Base-by-base conservation (phyloP, 768 basidiomycete species). In the Macrolepiota dolichaula region DNA sequence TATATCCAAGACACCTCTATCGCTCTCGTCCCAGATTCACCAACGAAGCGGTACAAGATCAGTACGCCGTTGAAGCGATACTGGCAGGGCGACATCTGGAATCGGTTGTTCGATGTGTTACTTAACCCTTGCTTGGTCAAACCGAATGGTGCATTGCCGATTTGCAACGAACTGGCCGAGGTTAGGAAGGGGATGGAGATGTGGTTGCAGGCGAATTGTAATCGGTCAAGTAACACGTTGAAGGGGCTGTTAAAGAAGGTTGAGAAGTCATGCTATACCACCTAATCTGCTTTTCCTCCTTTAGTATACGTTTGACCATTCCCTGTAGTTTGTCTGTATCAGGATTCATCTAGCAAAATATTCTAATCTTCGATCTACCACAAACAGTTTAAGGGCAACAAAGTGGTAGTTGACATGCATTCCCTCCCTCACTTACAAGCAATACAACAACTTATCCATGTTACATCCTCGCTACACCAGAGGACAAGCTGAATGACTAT, bases 51-150 rank as follows among this genome's bases (percentile, higher is more conserved):
- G 60, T 83, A 87, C 76, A 89, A 84, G 77, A 83, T 94, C 55
- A 77, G 84, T 15, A 85, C 87, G 29, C 84, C 89, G n/a, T 81
- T 96, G 68, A 94, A 94, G 70, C 81, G 97, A 62, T 99, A 99
- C 72, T 98, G 97, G 94, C 95, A 98, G 73, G 83, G 79, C 49
- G 89, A 92, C 24, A 73, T 96, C 24, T 96, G 97, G 94, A 88
- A 77, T 36, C 74, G 82, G 56, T 68, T 97, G 47, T 98, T 99
- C 71, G 90, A 96, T 66, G 64, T 89, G 29, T 75, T 98, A 58
- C 85, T 99, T 61, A 98, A 98, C 72, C 90, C 97, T 1, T 74
- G 78, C 38, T 65, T 78, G n/a, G 81, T 85, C 17, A 79, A 81
- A 13, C 69, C 78, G 12, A 84, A 85, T 55, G 81, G 83, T 17